A percentile compares a stretch with the other conserved stretches of the same genome.
phyloP scores from a whole-genome alignment of 306 rosid genomes.

The Prunus dulcis region DNA sequence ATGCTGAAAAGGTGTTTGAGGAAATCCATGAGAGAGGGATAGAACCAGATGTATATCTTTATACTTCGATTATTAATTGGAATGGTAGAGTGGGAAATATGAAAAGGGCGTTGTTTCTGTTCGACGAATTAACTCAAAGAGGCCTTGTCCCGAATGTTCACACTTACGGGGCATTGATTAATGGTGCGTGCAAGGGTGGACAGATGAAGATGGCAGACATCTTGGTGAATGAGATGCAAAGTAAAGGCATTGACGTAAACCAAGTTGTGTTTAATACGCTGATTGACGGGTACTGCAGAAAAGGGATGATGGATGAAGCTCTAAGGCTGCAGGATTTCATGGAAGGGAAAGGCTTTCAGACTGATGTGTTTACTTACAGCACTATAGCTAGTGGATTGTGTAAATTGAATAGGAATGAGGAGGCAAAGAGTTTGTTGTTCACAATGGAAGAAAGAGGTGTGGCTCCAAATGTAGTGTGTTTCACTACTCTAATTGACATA shows the following conservation, averaged over 20 bases:
- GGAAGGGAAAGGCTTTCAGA: slow-evolving; percentile 61
- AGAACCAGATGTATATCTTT: slow-evolving; percentile 58
- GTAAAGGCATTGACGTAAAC: slow-evolving; percentile 49
- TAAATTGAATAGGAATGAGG: slow-evolving; percentile 46
- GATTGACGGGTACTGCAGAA: slow-evolving; percentile 73
- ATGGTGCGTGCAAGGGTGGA: slow-evolving; percentile 72
- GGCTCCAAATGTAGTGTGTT: slow-evolving; percentile 52
- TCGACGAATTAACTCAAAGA: slow-evolving; percentile 62
- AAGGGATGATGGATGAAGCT: slow-evolving; percentile 70
- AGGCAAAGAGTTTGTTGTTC: slow-evolving; percentile 57
- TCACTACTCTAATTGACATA: slow-evolving; percentile 62
- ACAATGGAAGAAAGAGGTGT: slow-evolving; percentile 68
- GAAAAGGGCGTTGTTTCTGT: slow-evolving; percentile 59
- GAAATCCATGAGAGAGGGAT: slow-evolving; percentile 53
- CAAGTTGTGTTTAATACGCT: slow-evolving; percentile 54
- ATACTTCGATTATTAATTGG: slow-evolving; percentile 68
- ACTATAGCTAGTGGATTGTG: slow-evolving; percentile 64
- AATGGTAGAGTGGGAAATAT: slow-evolving; percentile 52
- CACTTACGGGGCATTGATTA: slow-evolving; percentile 59
- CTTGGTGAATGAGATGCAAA: slow-evolving; percentile 66
- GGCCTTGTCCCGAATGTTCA: slow-evolving; percentile 51
- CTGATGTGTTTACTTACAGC: slow-evolving; percentile 53
- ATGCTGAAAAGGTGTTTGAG: slow-evolving; percentile 54
- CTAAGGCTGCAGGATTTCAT: slow-evolving; percentile 41
- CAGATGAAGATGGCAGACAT: slow-evolving; percentile 66